A percentile compares a stretch with the other conserved stretches of the same genome.
Evolutionary conservation across 2,329 filamentous ascomycete genomes (phyloP).

Genomic region (Verticillium klebahnii): DNA sequence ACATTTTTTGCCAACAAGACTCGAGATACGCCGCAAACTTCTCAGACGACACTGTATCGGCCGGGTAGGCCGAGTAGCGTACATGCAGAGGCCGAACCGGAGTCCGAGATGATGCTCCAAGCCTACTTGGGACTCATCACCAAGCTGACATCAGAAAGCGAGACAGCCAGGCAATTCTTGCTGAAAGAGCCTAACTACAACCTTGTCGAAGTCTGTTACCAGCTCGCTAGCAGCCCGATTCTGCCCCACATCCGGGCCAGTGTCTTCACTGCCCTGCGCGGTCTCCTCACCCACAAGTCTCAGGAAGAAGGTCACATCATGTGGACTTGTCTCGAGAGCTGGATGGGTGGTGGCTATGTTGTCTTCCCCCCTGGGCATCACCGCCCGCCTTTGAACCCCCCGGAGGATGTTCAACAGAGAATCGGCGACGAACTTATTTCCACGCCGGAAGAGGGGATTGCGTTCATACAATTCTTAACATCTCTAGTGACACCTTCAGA

Average conservation of each 20-base stretch:
- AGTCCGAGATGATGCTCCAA: conserved; percentile 94
- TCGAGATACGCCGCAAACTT: conserved; percentile 61
- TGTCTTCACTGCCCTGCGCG: conserved; percentile 72
- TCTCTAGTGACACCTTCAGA: conserved; percentile 64
- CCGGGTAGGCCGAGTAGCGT: conserved; percentile 58
- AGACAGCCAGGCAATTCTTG: conserved; percentile 67
- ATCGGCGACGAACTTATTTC: conserved; percentile 71
- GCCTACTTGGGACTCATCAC: conserved; percentile 86
- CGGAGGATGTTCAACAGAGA: conserved; percentile 48
- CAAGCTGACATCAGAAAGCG: conserved; percentile 73
- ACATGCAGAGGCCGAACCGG: conserved; percentile 76
- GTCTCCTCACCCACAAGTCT: conserved; percentile 71
- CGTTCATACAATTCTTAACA: conserved; percentile 75
- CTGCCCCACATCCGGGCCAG: conserved; percentile 75
- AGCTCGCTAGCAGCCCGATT: conserved; percentile 72
- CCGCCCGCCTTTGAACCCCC: conserved; percentile 25
- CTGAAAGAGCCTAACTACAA: conserved; percentile 61
- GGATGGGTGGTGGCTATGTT: conserved; percentile 60
- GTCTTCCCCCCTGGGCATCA: conserved; percentile 19
- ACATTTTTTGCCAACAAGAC: conserved; percentile 78
- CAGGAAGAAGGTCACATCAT: conserved; percentile 63
- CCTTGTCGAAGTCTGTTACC: conserved; percentile 69
- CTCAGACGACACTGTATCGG: conserved; percentile 50
- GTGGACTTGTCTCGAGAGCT: conserved; percentile 78
- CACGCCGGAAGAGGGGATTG: conserved; percentile 79